A percentile compares a stretch with the other conserved stretches of the same genome.
These are phyloP conservation scores for Quercus bicolor DNA, from an alignment of 306 rosid species.

Conservation along the genomic window DNA sequence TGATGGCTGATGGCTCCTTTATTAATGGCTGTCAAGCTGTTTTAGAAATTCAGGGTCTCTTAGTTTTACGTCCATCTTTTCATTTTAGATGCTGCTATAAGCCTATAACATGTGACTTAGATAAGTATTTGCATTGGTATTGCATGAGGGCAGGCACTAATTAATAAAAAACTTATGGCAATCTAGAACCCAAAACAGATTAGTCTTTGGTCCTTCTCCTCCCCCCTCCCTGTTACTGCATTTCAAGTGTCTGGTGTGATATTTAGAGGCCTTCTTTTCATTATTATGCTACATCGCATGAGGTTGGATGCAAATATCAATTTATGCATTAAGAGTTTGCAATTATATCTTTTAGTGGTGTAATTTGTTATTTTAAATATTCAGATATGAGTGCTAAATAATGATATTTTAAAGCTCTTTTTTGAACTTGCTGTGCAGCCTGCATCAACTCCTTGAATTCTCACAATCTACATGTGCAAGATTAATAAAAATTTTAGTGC, in stretches of 20 bases:
- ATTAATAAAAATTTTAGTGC: not conserved
- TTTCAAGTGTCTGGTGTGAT: not conserved
- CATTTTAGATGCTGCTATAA: not conserved
- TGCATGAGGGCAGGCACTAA: not conserved
- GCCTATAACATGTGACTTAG: not conserved
- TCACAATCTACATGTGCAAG: not conserved
- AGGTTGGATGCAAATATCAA: not conserved
- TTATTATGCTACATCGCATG: not conserved
- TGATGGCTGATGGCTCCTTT: not conserved
- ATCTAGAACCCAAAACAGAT: not conserved
- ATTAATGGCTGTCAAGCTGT: not conserved
- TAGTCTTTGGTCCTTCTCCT: not conserved
- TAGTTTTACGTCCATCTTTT: not conserved
- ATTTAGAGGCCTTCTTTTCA: not conserved
- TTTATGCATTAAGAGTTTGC: conserved; percentile 2
- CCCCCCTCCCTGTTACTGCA: not conserved
- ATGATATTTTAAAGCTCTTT: not conserved
- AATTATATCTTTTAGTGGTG: not conserved
- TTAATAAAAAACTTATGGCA: not conserved
- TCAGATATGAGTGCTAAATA: conserved; percentile 1
- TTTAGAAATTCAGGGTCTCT: not conserved
- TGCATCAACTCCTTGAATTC: not conserved
- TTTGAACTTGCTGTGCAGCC: conserved; percentile 22
- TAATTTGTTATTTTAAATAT: not conserved
- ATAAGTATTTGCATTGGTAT: not conserved